phyloP scores from a whole-genome alignment of 345 rosid species.

The Pugionium dolabratum region DNA sequence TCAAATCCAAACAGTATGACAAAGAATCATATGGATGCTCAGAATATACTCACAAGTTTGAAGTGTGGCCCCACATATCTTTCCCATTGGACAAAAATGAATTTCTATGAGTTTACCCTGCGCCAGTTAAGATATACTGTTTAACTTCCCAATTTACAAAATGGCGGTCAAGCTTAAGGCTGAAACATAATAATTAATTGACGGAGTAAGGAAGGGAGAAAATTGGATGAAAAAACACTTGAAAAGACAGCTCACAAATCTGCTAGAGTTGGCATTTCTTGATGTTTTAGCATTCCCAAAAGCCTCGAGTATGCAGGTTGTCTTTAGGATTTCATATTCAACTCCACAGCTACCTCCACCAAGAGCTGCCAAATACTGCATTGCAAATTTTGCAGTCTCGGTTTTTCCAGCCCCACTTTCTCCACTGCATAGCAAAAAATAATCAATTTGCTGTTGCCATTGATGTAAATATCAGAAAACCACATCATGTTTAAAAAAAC shows the following conservation, averaged over 20 bases:
- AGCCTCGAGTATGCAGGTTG: conserved; percentile 82
- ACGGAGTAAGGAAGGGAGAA: not conserved
- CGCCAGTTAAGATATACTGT: conserved; percentile 31
- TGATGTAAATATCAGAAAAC: not conserved
- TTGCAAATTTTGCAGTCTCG: conserved; percentile 88
- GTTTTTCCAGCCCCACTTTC: conserved; percentile 99
- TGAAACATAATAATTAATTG: conserved; percentile 4
- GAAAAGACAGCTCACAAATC: conserved; percentile 70
- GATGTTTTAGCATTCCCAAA: conserved; percentile 98
- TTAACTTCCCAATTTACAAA: conserved; percentile 14
- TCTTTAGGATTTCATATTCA: conserved; percentile 65
- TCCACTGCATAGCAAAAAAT: conserved; percentile 58
- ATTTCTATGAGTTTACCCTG: conserved; percentile 94
- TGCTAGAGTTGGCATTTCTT: conserved; percentile 84
- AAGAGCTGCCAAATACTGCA: conserved; percentile 88
- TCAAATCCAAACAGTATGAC: conserved; percentile 8
- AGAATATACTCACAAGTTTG: conserved; percentile 71
- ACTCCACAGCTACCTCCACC: conserved; percentile 79
- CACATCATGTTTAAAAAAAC: not conserved
- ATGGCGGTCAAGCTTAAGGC: conserved; percentile 15
- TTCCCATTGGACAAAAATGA: conserved; percentile 73
- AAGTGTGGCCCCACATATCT: conserved; percentile 81
- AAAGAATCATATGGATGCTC: conserved; percentile 14
- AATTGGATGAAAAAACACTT: not conserved
- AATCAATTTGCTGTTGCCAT: not conserved